Percentiles rank a stretch among this genome's conserved stretches.
phyloP scores from a whole-genome alignment of 2,329 filamentous ascomycete species.

The Fusarium foetens region DNA sequence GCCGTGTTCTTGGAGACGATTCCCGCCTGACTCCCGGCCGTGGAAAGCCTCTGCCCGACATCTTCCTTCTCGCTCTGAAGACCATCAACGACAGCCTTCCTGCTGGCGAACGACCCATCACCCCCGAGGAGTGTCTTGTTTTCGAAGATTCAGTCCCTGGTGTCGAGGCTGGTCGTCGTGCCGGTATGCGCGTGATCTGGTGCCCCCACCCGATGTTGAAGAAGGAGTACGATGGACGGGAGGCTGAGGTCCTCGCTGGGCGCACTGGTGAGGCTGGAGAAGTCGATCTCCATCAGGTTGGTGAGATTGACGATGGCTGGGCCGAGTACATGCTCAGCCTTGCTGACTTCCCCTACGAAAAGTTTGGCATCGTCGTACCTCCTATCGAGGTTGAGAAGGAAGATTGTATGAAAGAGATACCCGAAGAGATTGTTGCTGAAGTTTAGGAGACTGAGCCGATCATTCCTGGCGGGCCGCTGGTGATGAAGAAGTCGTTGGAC shows the following conservation, averaged over 20 bases:
- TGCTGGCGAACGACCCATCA: conserved; percentile 71
- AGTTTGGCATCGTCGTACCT: conserved; percentile 66
- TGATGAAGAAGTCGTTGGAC: conserved; percentile 1
- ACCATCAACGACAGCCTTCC: conserved; percentile 81
- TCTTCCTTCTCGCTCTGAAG: conserved; percentile 86
- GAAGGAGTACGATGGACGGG: conserved; percentile 78
- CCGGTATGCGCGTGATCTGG: conserved; percentile 96
- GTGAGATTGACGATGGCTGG: conserved; percentile 70
- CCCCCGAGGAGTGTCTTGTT: conserved; percentile 88
- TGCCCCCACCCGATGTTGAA: conserved; percentile 83
- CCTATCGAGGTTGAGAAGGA: conserved; percentile 55
- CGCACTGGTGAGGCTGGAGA: conserved; percentile 74
- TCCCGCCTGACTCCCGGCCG: conserved; percentile 77
- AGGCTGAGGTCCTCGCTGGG: conserved; percentile 85
- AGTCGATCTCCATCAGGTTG: conserved; percentile 65
- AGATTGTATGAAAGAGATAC: conserved; percentile 53
- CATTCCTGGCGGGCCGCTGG: neutral
- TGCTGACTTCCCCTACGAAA: conserved; percentile 66
- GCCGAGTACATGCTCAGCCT: conserved; percentile 64
- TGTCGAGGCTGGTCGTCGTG: conserved; percentile 88
- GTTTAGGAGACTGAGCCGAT: conserved; percentile 25
- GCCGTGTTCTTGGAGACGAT: conserved; percentile 88
- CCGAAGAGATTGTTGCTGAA: conserved; percentile 21
- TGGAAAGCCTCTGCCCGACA: conserved; percentile 96
- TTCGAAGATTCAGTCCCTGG: conserved; percentile 97